Evolutionary conservation across 345 rosid genomes (phyloP).

Genomic region (Heritiera littoralis): DNA sequence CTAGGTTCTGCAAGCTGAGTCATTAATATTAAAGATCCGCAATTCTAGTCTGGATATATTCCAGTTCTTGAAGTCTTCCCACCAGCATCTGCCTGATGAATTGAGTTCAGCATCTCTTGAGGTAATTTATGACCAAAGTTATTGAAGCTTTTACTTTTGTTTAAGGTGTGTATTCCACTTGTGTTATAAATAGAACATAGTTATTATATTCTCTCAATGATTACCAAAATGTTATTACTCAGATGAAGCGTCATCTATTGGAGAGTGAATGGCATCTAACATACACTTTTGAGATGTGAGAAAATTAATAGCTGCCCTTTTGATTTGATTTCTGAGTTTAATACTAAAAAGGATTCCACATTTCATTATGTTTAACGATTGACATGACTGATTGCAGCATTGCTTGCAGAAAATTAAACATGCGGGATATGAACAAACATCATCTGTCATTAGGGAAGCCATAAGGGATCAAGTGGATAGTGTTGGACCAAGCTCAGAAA

Average conservation of each 20-base stretch:
- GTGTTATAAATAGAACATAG: neutral
- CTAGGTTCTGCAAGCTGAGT: slow-evolving; percentile 78
- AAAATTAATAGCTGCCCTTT: slow-evolving; percentile 14
- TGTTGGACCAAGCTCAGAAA: slow-evolving; percentile 62
- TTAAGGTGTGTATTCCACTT: neutral
- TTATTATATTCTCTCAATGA: neutral
- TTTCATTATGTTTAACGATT: slow-evolving; percentile 27
- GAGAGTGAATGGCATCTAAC: neutral
- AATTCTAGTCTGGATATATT: slow-evolving; percentile 54
- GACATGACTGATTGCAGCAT: slow-evolving; percentile 50
- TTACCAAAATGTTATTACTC: neutral
- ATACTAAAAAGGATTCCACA: neutral
- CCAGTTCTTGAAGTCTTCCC: slow-evolving; percentile 55
- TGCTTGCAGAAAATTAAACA: slow-evolving; percentile 67
- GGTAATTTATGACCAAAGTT: slow-evolving; percentile 45
- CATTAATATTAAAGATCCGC: slow-evolving; percentile 61
- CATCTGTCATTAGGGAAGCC: slow-evolving; percentile 62
- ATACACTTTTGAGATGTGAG: neutral
- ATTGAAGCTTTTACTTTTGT: slow-evolving; percentile 9
- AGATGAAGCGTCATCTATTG: neutral
- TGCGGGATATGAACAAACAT: slow-evolving; percentile 50
- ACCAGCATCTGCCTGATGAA: slow-evolving; percentile 57
- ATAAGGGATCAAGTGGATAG: slow-evolving; percentile 56
- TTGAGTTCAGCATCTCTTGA: slow-evolving; percentile 67
- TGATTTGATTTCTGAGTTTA: slow-evolving; percentile 6